Evolutionary conservation across 2,329 filamentous ascomycete genomes (phyloP), one percentile per base, ranked within the genome.

Genomic region (Scleromitrula shiraiana): DNA sequence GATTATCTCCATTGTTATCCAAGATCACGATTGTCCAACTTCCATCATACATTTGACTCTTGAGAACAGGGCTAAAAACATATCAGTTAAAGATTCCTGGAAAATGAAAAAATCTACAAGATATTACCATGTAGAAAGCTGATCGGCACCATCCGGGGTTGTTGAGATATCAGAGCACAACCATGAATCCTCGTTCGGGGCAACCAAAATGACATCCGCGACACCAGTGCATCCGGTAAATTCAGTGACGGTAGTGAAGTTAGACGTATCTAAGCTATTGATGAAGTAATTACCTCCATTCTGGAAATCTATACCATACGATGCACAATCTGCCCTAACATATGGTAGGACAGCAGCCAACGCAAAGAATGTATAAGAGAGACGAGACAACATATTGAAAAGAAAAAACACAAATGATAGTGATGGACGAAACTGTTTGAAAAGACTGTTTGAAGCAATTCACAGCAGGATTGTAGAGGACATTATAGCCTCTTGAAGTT

Each of bases 261-360:
- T 42, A 10, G 45, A 47, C 4, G 9, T 42, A 20, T 47, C 45
- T 23, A 9, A 15, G 17, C 30, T 47, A 7, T 47, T 47, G 29
- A 47, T 47, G 22, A 47, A 47, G 22, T 42, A 47, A 15, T 22
- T 35, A 23, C 17, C 37, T 29, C 45, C 45, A 42, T 47, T 42
- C 12, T 47, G 45, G 22, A 47, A 47, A 23, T 47, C 45, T 12
- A 47, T 42, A 42, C 45, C 45, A 15, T 36, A 47, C 17, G 45
- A 38, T 23, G 29, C 23, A 47, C 45, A 47, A 10, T 42, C 45
- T 47, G 45, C 45, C 7, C 22, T 36, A 14, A 23, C 45, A 36
- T 42, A 36, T 5, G 45, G 20, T 7, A 42, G 26, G n/a, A 47
- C 7, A 17, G 30, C 27, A 7, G 45, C 26, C n/a, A 47, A 47